Evolutionary conservation across 306 rosid species (phyloP), one percentile per base, ranked within the genome.

Genomic region (Begonia masoniana): DNA sequence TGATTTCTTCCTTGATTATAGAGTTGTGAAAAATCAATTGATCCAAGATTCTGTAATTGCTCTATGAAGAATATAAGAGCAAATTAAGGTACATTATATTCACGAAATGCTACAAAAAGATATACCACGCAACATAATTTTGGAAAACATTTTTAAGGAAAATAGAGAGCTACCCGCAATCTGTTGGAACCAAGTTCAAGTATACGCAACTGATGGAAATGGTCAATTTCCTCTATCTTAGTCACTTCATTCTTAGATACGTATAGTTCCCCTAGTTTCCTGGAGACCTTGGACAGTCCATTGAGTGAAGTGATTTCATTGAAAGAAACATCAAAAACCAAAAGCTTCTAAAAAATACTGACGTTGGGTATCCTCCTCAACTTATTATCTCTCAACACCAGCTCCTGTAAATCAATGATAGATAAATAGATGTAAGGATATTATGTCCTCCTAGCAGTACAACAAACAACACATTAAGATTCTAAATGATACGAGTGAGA

Each of bases 151-250:
- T 26, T 4, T 26, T 26, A 6, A 2, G 36, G 36, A 26, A 26
- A 26, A 24, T 19, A 60, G 45, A 73, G 46, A 13, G 68, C 89
- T 62, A 63, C 99, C 88, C 93, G 80, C 50, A 86, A 63, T 70
- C 74, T 73, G 60, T 86, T 92, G 56, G 93, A 92, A 42, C 99
- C 96, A 10, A 92, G 96, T 74, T 92, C 96, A 13, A 86, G 96
- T 75, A 92, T 77, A 51, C 41, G 82, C 60, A 92, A 69, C 21
- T 79, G 71, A 55, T 63, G 76, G 53, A 92, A 75, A 62, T 92
- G 96, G 10, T 83, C 93, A 36, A 92, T 74, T 70, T 92, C 93
- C 64, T 92, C 96, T 1, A 86, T 86, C 74, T 75, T 77, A 0
- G 68, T 10, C 41, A 92, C 84, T 70, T 92, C 93, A 61, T 92